Evolutionary conservation across 2,329 filamentous ascomycete genomes (phyloP).

Genomic region (Periglandula ipomoeae): DNA sequence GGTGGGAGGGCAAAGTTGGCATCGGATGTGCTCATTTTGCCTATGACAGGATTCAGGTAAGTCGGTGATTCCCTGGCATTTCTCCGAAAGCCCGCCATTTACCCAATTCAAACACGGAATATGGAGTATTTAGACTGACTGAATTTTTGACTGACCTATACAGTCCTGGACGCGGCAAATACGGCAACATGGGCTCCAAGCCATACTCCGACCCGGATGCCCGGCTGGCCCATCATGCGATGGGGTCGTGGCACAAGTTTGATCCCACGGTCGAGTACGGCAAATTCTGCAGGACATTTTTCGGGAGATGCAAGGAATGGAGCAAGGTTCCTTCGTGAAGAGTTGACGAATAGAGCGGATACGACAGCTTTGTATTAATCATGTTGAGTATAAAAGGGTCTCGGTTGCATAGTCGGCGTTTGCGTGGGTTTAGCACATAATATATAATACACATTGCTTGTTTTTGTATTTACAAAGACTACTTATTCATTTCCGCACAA

Average conservation of each 20-base stretch:
- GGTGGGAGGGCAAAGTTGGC: slow-evolving; percentile 14
- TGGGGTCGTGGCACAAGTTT: slow-evolving; percentile 16
- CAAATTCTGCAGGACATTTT: slow-evolving; percentile 16
- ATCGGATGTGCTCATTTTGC: slow-evolving; percentile 14
- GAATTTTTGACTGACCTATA: too few species aligned
- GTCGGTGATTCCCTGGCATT: neutral
- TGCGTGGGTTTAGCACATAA: neutral
- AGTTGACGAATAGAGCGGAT: neutral
- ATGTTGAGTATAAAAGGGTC: too few species aligned
- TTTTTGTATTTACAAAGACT: too few species aligned
- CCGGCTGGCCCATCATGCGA: slow-evolving; percentile 13
- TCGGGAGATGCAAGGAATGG: slow-evolving; percentile 15
- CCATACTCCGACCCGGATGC: slow-evolving; percentile 14
- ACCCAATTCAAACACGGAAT: too few species aligned
- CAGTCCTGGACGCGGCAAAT: slow-evolving; percentile 14
- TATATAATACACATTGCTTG: neutral
- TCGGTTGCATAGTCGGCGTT: neutral
- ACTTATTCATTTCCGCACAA: too few species aligned
- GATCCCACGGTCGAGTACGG: slow-evolving; percentile 14
- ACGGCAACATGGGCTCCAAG: slow-evolving; percentile 17
- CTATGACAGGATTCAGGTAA: slow-evolving; percentile 17
- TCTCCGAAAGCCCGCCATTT: too few species aligned
- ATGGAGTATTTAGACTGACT: too few species aligned
- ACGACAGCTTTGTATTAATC: too few species aligned
- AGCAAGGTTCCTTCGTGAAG: slow-evolving; percentile 10